Evolutionary conservation across 1,284 basidiomycete species (phyloP).

Genomic region (Hymenochaete sp.): DNA sequence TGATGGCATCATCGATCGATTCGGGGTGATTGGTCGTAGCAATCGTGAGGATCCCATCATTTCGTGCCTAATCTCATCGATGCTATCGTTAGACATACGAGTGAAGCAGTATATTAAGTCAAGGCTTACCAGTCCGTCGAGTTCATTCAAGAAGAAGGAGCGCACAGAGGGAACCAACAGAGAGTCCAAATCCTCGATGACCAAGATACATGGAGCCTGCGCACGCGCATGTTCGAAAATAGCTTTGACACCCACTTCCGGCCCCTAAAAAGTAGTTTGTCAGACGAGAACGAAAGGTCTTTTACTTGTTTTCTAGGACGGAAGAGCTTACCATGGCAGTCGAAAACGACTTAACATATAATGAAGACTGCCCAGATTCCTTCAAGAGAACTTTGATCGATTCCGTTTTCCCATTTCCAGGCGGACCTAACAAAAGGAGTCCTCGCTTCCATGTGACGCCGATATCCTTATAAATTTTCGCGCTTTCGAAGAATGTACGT

Average conservation of each 20-base stretch:
- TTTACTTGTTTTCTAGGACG: background rate
- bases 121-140: constrained; percentile 31
- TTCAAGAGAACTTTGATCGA: constrained; percentile 25
- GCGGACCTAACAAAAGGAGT: constrained; percentile 26
- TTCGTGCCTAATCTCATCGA: constrained; percentile 28
- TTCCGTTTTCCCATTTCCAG: constrained; percentile 27
- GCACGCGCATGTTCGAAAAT: constrained; percentile 29
- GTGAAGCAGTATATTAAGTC: background rate
- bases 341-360: constrained; percentile 37
- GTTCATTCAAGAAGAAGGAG: constrained; percentile 40
- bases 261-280: constrained; percentile 20
- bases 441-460: constrained; percentile 37
- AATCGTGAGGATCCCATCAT: constrained; percentile 36
- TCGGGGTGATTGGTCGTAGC: constrained; percentile 44
- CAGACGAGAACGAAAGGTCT: background rate
- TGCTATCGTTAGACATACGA: too few species aligned
- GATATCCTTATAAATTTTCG: constrained; percentile 33
- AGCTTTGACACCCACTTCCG: constrained; percentile 25
- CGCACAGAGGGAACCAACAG: constrained; percentile 32
- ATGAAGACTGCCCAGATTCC: constrained; percentile 24
- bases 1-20: constrained; percentile 36
- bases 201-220: constrained; percentile 34
- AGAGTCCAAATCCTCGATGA: constrained; percentile 40
- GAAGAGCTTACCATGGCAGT: background rate
- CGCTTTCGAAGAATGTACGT: constrained; percentile 33